Base-by-base conservation (phyloP, 306 rosid species). In the Cucumis cinereus region DNA sequence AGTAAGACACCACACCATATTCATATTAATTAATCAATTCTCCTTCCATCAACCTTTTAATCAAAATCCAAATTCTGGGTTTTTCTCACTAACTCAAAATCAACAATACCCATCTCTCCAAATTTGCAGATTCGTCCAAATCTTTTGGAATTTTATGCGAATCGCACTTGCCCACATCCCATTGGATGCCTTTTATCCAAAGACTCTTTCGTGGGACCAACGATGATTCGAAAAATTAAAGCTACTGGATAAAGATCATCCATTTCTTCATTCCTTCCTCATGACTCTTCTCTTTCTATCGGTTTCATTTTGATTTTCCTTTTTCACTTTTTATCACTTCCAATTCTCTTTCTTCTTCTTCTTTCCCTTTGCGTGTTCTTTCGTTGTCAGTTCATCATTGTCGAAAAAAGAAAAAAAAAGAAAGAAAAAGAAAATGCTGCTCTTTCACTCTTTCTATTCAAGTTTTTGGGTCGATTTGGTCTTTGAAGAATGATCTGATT, bases 231-330 rank as follows among this genome's bases (percentile, higher is more conserved):
- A 64, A 82, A n/a, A 82, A n/a, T 72, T 17, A 68, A 61, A 79
- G 80, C 72, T 4, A 75, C 54, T 76, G 89, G 90, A 84, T 87
- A 90, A 82, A 59, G 75, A 79, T 88, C 77, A 75, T 76, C 79
- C 3, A 54, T 47, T 80, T 79, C 81, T 76, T 63, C 83, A 72
- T 75, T 77, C 28, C 74, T 56, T 72, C 68, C 62, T 35, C 80
- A 77, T 72, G 77, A 54, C 64, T 74, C 68, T 62, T 52, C 20
- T 45, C 66, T 79, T 79, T 67, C 43, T 54, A 74, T 81, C 83
- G 82, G 83, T 82, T 69, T 19, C 0, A 62, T 85, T 71, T 73
- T 2, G 69, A 14, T 47, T 17, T 20, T 23, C 10, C 47, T 41
- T 8, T 41, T 49, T 13, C 15, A 33, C 4, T 81, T 68, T 81